Percentiles rank a stretch among this genome's conserved stretches.
Conservation (phyloP, 2,329 filamentous ascomycete species). For the Fusarium stilboides region DNA sequence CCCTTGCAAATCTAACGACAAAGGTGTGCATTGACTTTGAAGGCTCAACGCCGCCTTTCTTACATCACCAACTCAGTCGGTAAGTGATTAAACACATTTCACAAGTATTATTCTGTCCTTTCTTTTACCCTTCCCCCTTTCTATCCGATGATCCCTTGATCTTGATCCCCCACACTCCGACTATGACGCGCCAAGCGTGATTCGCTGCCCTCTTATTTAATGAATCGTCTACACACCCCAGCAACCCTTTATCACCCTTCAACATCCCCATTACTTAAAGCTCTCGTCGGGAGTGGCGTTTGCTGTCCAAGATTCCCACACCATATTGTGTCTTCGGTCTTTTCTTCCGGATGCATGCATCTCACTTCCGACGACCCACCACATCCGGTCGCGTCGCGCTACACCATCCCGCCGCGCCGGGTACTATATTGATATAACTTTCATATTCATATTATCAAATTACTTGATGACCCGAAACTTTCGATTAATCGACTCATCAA, state of each 20-base stretch:
- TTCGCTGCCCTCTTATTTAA: slow-evolving; percentile 23
- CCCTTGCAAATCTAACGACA: slow-evolving; percentile 15
- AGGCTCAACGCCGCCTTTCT: slow-evolving; percentile 33
- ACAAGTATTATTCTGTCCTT: slow-evolving; percentile 10
- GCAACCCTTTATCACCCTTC: slow-evolving; percentile 17
- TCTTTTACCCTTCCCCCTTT: slow-evolving; percentile 17
- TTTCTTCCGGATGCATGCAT: slow-evolving; percentile 48
- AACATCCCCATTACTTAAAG: slow-evolving; percentile 11
- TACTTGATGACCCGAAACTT: slow-evolving; percentile 15
- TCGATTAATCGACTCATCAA: slow-evolving; percentile 1
- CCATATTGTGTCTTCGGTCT: slow-evolving; percentile 5
- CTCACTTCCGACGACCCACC: slow-evolving; percentile 46
- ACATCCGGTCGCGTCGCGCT: slow-evolving; percentile 49
- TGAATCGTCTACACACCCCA: slow-evolving; percentile 25
- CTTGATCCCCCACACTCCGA: slow-evolving; percentile 35
- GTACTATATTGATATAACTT: slow-evolving; percentile 34
- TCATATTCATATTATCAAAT: slow-evolving; percentile 23
- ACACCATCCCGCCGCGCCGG: slow-evolving; percentile 48
- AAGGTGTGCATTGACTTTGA: slow-evolving; percentile 20
- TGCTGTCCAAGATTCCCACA: slow-evolving; percentile 22
- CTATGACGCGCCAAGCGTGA: slow-evolving; percentile 34
- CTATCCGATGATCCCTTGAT: slow-evolving; percentile 35
- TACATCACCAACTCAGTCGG: slow-evolving; percentile 35
- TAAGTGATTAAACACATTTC: slow-evolving; percentile 37
- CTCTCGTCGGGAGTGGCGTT: slow-evolving; percentile 24